A percentile compares a stretch with the other conserved stretches of the same genome.
Conservation (phyloP, 164 flowering plant genomes). For the Chimonanthus salicifolius region DNA sequence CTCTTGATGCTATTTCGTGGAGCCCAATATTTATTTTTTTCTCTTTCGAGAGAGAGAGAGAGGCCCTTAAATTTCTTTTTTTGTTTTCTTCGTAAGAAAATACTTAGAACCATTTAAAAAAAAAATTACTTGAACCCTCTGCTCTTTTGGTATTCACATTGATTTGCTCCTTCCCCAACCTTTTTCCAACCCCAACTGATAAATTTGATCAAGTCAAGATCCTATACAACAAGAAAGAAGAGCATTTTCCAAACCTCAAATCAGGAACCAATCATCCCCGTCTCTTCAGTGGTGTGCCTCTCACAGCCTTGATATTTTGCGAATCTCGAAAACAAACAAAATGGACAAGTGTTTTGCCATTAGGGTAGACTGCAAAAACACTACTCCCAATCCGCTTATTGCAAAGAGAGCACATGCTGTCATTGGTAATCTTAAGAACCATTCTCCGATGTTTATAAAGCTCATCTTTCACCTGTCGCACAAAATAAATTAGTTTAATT, state of each 20-base stretch:
- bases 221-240: background rate
- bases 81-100: no score
- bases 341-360: conserved; percentile 86
- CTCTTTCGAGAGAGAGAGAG: no score
- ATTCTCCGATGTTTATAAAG: conserved; percentile 60
- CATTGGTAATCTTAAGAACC: conserved; percentile 67
- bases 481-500: background rate
- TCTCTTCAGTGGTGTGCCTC: conserved; percentile 48
- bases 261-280: conserved; percentile 15
- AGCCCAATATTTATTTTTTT: no score
- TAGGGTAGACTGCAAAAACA: conserved; percentile 96
- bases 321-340: conserved; percentile 97
- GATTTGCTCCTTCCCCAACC: no score
- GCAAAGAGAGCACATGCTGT: conserved; percentile 90
- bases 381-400: conserved; percentile 89
- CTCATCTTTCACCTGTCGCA: conserved; percentile 84
- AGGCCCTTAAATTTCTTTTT: no score
- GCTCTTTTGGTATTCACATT: no score
- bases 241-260: background rate
- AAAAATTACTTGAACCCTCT: no score
- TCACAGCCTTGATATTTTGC: conserved; percentile 84
- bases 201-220: background rate
- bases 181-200: no score
- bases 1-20: no score
- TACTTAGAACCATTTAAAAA: no score